Percentiles rank a stretch among this genome's conserved stretches.
Evolutionary conservation across 345 rosid species (phyloP).

Genomic region (Anastatica hierochuntica): DNA sequence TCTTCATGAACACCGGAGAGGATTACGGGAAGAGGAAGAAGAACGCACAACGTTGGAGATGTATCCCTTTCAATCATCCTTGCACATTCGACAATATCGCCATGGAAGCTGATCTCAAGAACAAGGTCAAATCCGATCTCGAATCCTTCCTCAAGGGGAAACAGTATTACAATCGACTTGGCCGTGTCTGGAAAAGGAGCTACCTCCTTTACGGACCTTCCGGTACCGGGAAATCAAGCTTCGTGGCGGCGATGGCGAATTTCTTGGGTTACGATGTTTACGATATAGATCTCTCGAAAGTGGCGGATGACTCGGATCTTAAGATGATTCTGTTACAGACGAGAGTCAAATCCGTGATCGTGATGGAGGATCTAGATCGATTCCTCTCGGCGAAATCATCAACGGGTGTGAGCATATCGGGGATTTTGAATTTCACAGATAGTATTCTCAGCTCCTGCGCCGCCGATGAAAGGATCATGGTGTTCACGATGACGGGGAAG

Average conservation of each 20-base stretch:
- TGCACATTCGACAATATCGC: slow-evolving; percentile 73
- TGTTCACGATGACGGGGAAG: slow-evolving; percentile 57
- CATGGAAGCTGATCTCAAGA: slow-evolving; percentile 64
- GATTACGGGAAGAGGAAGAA: not conserved
- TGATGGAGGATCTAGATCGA: slow-evolving; percentile 65
- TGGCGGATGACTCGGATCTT: slow-evolving; percentile 50
- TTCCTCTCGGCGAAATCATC: slow-evolving; percentile 37
- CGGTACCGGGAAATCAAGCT: slow-evolving; percentile 79
- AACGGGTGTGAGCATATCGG: slow-evolving; percentile 42
- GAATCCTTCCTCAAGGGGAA: slow-evolving; percentile 54
- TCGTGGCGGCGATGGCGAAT: slow-evolving; percentile 72
- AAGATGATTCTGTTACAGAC: slow-evolving; percentile 48
- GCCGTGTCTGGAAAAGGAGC: slow-evolving; percentile 78
- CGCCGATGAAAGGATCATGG: slow-evolving; percentile 67
- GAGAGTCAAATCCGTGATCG: slow-evolving; percentile 38
- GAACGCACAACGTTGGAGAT: slow-evolving; percentile 63
- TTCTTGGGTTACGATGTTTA: slow-evolving; percentile 53
- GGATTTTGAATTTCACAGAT: slow-evolving; percentile 60
- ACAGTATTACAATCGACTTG: slow-evolving; percentile 60
- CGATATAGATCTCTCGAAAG: slow-evolving; percentile 57
- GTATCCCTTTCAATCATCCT: slow-evolving; percentile 62
- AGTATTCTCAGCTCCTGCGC: slow-evolving; percentile 51
- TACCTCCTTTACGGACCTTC: slow-evolving; percentile 64
- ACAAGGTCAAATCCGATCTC: slow-evolving; percentile 58
- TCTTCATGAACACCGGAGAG: slow-evolving; percentile 43